phyloP scores from a whole-genome alignment of 83 land plant genomes.

The Picea mariana region DNA sequence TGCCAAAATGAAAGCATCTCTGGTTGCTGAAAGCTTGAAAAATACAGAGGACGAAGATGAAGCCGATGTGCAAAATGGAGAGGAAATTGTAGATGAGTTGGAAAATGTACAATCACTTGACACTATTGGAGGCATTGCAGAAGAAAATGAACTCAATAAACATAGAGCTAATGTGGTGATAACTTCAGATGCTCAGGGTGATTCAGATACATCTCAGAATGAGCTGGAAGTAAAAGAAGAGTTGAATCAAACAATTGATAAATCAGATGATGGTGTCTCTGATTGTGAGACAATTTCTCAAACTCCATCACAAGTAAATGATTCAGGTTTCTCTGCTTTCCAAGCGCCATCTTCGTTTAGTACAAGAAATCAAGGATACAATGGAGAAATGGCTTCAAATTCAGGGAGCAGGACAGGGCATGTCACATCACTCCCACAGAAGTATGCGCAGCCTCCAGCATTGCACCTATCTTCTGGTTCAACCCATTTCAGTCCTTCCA shows the following conservation, averaged over 20 bases:
- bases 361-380: slow-evolving; percentile 2
- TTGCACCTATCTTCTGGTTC: slow-evolving; percentile 17
- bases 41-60: slow-evolving; percentile 46
- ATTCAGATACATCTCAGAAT: slow-evolving; percentile 28
- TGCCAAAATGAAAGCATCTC: slow-evolving; percentile 53
- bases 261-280: slow-evolving; percentile 36
- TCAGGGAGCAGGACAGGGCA: slow-evolving; percentile 1
- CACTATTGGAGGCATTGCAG: slow-evolving; percentile 13
- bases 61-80: slow-evolving; percentile 30
- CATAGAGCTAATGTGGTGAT: neutral
- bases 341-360: slow-evolving; percentile 1
- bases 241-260: slow-evolving; percentile 40
- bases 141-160: slow-evolving; percentile 23
- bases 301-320: slow-evolving; percentile 36
- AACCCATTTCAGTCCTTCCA: slow-evolving; percentile 27
- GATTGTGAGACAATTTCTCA: slow-evolving; percentile 41
- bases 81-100: slow-evolving; percentile 23
- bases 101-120: slow-evolving; percentile 5
- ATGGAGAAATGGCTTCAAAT: slow-evolving; percentile 4
- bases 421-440: neutral
- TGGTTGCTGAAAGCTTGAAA: slow-evolving; percentile 27
- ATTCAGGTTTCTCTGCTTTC: slow-evolving; percentile 21
- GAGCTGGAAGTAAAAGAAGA: slow-evolving; percentile 24
- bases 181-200: slow-evolving; percentile 17
- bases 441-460: slow-evolving; percentile 6